phyloP scores from a whole-genome alignment of 345 rosid species.

The Eucalyptus grandis region DNA sequence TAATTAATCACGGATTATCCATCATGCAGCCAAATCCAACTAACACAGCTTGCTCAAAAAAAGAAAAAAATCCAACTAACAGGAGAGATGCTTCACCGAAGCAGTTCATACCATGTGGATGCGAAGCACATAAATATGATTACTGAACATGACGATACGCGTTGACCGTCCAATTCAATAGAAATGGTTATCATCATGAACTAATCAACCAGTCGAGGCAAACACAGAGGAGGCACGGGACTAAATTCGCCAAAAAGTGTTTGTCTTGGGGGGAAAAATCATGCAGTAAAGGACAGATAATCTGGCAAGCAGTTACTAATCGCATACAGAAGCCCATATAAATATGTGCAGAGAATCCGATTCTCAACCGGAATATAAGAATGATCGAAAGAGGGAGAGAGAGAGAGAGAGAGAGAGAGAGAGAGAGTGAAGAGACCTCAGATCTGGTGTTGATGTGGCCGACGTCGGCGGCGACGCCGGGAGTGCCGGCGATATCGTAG shows the following conservation, averaged over 20 bases:
- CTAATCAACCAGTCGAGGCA: not conserved
- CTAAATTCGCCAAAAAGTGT: not conserved
- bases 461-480: conserved; percentile 28
- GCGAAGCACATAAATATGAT: not conserved
- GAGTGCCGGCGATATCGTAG: conserved; percentile 21
- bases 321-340: not conserved
- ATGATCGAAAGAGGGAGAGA: not conserved
- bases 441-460: conserved; percentile 22
- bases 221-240: not conserved
- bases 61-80: not conserved
- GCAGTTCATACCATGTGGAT: not conserved
- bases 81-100: not conserved
- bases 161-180: not conserved
- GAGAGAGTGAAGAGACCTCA: not conserved
- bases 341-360: not conserved
- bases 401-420: not conserved
- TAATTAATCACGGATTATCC: not conserved
- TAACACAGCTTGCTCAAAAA: not conserved
- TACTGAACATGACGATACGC: not conserved
- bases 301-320: not conserved
- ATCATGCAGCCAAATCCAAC: not conserved
- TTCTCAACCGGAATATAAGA: not conserved
- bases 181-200: not conserved
- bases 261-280: not conserved
- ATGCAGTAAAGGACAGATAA: not conserved